Percentiles rank a stretch among this genome's conserved stretches.
phyloP scores from a whole-genome alignment of 192 early-diverging fungal species.

The Mortierella hygrophila region DNA sequence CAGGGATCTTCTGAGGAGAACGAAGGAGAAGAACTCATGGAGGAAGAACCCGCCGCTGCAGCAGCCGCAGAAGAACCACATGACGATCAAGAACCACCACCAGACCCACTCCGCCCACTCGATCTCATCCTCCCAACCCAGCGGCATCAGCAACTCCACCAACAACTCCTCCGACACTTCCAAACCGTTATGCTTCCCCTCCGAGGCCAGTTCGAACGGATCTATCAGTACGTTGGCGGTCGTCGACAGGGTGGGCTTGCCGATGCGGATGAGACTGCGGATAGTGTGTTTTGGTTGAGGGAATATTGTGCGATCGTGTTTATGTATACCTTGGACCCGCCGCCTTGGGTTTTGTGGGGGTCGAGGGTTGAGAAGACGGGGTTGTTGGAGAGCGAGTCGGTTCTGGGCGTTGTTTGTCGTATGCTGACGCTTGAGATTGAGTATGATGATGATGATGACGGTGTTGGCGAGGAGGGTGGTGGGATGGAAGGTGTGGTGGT shows the following conservation, averaged over 20 bases:
- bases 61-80: not conserved
- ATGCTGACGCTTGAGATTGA: conserved; percentile 53
- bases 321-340: conserved; percentile 12
- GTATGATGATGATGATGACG: conserved; percentile 5
- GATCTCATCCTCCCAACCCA: conserved; percentile 24
- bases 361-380: conserved; percentile 14
- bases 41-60: not conserved
- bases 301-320: conserved; percentile 45
- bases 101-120: not conserved
- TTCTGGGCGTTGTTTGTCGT: conserved; percentile 25
- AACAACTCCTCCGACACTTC: conserved; percentile 27
- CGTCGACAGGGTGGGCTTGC: conserved; percentile 4
- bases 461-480: not conserved
- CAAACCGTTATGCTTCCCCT: conserved; percentile 12
- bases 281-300: conserved; percentile 32
- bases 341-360: not conserved
- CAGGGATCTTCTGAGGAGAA: too few species aligned
- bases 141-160: conserved; percentile 17
- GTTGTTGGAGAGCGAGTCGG: conserved; percentile 21
- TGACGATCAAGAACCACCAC: not conserved
- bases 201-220: conserved; percentile 24
- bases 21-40: too few species aligned
- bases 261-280: conserved; percentile 17
- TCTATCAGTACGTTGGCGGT: conserved; percentile 40
- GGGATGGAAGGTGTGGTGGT: not conserved